These are phyloP conservation scores for Trichoderma lentiforme DNA, from an alignment of 2,329 filamentous ascomycete species.

Conservation along the genomic window DNA sequence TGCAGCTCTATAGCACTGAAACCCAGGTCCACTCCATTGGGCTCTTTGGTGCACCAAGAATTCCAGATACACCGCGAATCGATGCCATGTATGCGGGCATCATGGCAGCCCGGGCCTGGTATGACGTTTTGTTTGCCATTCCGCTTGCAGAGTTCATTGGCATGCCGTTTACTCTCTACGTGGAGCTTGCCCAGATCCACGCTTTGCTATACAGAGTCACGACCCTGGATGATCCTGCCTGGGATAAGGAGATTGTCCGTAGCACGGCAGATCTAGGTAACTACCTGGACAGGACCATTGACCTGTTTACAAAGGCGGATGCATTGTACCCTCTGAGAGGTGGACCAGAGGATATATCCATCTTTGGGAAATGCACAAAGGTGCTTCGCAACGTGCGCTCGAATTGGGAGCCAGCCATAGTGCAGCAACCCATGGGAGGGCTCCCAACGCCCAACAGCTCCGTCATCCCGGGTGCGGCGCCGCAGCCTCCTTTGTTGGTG, in stretches of 20 bases:
- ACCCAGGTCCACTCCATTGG: constrained; percentile 33
- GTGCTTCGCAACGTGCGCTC: constrained; percentile 35
- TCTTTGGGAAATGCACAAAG: constrained; percentile 34
- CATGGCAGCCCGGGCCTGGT: constrained; percentile 34
- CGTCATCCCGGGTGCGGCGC: constrained; percentile 17
- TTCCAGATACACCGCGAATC: constrained; percentile 33
- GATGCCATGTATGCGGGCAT: constrained; percentile 38
- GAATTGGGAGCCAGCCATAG: constrained; percentile 37
- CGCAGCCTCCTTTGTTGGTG: constrained; percentile 7
- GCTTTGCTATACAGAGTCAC: constrained; percentile 39
- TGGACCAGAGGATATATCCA: constrained; percentile 29
- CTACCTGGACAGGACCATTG: constrained; percentile 35
- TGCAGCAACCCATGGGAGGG: constrained; percentile 26
- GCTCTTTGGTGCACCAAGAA: constrained; percentile 29
- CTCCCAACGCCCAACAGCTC: constrained; percentile 32
- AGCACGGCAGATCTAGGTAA: constrained; percentile 35
- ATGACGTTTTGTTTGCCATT: constrained; percentile 36
- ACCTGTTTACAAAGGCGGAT: constrained; percentile 30
- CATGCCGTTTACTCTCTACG: constrained; percentile 34
- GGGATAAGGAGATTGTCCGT: constrained; percentile 39
- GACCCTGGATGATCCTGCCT: constrained; percentile 38
- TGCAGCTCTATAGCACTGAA: constrained; percentile 32
- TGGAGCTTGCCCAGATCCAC: constrained; percentile 36
- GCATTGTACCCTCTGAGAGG: constrained; percentile 29
- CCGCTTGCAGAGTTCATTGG: constrained; percentile 30